Evolutionary conservation across 345 rosid genomes (phyloP).

Genomic region (Eucalyptus sp.): DNA sequence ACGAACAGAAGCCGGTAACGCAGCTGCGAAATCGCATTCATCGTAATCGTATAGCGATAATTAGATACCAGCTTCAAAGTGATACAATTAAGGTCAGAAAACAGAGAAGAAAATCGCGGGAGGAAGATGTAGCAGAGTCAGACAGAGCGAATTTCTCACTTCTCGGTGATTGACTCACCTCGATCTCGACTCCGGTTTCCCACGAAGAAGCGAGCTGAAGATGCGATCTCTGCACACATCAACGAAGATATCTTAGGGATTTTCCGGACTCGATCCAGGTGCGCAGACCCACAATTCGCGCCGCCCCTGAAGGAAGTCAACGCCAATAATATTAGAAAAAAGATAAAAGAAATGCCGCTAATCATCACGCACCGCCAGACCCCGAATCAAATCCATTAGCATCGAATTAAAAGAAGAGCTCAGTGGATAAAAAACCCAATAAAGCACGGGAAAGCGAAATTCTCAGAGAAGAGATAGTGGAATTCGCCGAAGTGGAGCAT

Average conservation of each 20-base stretch:
- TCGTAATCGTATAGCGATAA: background rate
- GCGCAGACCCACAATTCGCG: background rate
- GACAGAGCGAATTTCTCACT: background rate
- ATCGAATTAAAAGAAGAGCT: background rate
- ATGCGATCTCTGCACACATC: background rate
- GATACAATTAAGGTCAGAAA: background rate
- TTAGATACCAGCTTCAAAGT: background rate
- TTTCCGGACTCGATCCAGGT: background rate
- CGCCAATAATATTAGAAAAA: background rate
- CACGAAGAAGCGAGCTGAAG: background rate
- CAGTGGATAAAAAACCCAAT: background rate
- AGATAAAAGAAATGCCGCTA: background rate
- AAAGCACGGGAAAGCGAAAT: background rate
- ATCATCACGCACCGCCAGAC: background rate
- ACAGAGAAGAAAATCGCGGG: background rate
- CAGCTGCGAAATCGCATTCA: background rate
- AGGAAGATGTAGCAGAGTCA: background rate
- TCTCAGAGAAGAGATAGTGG: background rate
- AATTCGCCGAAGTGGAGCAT: background rate
- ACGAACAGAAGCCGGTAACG: background rate
- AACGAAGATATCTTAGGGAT: background rate
- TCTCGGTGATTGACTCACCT: background rate
- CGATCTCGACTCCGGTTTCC: background rate
- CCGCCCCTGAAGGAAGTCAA: background rate
- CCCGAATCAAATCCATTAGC: background rate